phyloP scores from a whole-genome alignment of 306 rosid genomes.

The Malus orientalis region DNA sequence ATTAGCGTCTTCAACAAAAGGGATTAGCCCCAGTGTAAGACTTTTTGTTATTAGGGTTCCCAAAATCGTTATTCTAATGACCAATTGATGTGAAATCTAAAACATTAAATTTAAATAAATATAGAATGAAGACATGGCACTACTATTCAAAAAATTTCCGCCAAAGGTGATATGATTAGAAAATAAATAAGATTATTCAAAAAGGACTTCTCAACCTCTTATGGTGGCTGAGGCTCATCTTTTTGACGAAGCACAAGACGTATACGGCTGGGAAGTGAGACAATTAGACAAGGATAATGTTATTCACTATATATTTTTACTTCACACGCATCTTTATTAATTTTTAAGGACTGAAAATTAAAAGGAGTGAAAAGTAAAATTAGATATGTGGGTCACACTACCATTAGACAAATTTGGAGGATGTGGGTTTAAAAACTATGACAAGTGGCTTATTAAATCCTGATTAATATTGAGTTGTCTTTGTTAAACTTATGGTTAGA shows the following conservation, averaged over 20 bases:
- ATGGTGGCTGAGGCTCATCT: background rate
- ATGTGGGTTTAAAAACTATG: background rate
- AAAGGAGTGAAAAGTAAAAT: too few species aligned
- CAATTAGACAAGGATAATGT: background rate
- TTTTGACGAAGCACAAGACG: background rate
- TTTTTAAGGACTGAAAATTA: too few species aligned
- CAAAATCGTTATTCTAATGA: background rate
- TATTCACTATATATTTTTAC: too few species aligned
- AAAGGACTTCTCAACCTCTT: conserved; percentile 10
- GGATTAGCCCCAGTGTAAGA: background rate
- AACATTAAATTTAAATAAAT: background rate
- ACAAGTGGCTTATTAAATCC: background rate
- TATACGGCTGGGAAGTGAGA: background rate
- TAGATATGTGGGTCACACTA: too few species aligned
- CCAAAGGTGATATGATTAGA: conserved; percentile 12
- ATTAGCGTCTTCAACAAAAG: background rate
- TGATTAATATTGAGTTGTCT: background rate
- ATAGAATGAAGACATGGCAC: background rate
- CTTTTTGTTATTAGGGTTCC: background rate
- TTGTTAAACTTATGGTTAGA: background rate
- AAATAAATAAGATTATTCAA: background rate
- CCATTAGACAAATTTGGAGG: background rate
- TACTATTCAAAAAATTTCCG: conserved; percentile 22
- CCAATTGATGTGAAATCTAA: background rate
- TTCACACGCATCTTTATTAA: too few species aligned